Evolutionary conservation across 148 eudicot genomes (phyloP).

Genomic region (Arbutus unedo): DNA sequence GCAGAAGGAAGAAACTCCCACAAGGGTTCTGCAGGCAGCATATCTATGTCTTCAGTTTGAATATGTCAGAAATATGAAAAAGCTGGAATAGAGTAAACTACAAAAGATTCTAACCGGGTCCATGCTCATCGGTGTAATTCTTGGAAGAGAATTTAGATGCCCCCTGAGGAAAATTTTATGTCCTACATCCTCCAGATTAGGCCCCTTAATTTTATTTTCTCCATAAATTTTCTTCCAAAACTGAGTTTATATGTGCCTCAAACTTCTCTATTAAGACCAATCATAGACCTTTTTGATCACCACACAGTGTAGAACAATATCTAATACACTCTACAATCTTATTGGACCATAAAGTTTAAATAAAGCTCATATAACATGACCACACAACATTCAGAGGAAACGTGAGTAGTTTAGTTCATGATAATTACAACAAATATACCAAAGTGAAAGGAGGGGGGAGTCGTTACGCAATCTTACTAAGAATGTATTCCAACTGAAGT

Average conservation of each 20-base stretch:
- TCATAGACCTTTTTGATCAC: neutral
- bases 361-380: neutral
- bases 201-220: neutral
- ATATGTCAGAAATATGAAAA: neutral
- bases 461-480: too few species aligned
- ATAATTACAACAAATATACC: neutral
- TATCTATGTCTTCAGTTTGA: neutral
- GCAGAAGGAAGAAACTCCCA: conserved; percentile 23
- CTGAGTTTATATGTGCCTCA: neutral
- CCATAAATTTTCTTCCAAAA: neutral
- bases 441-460: neutral
- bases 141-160: neutral
- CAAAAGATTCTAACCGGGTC: neutral
- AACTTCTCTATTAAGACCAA: neutral
- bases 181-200: neutral
- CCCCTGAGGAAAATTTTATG: neutral
- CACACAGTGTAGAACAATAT: neutral
- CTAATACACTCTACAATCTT: neutral
- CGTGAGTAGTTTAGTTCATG: neutral
- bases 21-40: conserved; percentile 24
- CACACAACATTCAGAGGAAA: neutral
- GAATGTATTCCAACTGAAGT: neutral
- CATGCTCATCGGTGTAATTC: neutral
- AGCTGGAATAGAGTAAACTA: neutral
- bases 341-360: neutral